Evolutionary conservation across 1,284 basidiomycete species (phyloP).

Genomic region (Pseudozyma sp.): DNA sequence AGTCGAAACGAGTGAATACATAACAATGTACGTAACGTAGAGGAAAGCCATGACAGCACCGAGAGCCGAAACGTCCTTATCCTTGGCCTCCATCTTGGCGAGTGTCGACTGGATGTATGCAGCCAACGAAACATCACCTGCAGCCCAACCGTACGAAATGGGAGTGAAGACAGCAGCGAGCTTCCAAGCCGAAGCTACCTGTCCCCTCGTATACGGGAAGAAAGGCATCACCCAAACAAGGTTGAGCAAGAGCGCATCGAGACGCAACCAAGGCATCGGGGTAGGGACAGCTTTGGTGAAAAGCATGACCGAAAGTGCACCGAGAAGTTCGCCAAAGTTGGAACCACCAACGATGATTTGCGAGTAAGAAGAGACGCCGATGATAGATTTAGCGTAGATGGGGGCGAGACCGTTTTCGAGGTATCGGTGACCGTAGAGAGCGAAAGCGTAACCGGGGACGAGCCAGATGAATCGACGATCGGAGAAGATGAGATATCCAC

Average conservation of each 20-base stretch:
- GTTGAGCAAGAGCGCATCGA: slow-evolving; percentile 68
- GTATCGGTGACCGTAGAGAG: slow-evolving; percentile 70
- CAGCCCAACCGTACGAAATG: slow-evolving; percentile 70
- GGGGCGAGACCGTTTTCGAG: slow-evolving; percentile 69
- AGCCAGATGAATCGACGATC: slow-evolving; percentile 69
- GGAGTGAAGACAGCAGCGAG: slow-evolving; percentile 66
- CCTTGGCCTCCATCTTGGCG: slow-evolving; percentile 63
- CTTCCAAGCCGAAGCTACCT: slow-evolving; percentile 58
- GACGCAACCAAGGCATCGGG: slow-evolving; percentile 67
- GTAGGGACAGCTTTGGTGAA: slow-evolving; percentile 65
- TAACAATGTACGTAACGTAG: slow-evolving; percentile 55
- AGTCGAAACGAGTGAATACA: slow-evolving; percentile 68
- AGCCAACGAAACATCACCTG: slow-evolving; percentile 70
- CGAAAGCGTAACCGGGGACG: slow-evolving; percentile 66
- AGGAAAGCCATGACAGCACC: slow-evolving; percentile 70
- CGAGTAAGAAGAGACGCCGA: slow-evolving; percentile 67
- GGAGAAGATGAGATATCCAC: slow-evolving; percentile 62
- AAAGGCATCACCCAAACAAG: slow-evolving; percentile 69
- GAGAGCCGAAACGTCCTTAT: slow-evolving; percentile 68
- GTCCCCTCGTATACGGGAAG: slow-evolving; percentile 55
- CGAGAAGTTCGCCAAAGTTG: slow-evolving; percentile 68
- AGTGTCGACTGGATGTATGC: slow-evolving; percentile 70
- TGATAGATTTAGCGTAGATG: slow-evolving; percentile 67
- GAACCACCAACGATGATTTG: slow-evolving; percentile 62
- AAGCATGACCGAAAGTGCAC: slow-evolving; percentile 67